Evolutionary conservation across 169 alveolate genomes (phyloP).

Genomic region (Plasmodium fragile): DNA sequence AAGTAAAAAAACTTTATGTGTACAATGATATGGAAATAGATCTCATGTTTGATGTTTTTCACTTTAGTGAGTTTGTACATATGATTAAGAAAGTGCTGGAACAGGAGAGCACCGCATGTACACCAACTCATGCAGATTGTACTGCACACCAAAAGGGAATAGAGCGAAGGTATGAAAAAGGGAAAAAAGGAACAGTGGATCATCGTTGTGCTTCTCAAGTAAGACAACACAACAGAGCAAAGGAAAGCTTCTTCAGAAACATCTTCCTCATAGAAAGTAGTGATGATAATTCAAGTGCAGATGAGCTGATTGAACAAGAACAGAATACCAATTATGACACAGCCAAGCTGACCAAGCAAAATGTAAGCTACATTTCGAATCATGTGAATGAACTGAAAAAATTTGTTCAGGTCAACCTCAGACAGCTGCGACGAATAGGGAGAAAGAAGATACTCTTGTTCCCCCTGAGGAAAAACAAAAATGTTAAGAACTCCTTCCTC

Average conservation of each 20-base stretch:
- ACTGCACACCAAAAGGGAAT: background rate
- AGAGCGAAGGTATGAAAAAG: background rate
- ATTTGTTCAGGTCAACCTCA: background rate
- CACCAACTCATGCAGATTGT: background rate
- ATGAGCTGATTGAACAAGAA: background rate
- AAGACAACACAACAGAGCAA: background rate
- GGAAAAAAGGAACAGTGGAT: background rate
- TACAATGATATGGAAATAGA: constrained; percentile 6
- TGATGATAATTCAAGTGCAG: constrained; percentile 1
- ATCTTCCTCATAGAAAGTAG: constrained; percentile 15
- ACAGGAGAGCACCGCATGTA: background rate
- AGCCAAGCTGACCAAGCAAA: constrained; percentile 4
- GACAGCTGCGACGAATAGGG: constrained; percentile 8
- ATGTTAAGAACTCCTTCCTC: constrained; percentile 23
- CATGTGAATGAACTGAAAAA: background rate
- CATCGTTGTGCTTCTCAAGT: background rate
- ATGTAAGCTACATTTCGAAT: background rate
- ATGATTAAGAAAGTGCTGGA: background rate
- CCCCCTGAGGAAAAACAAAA: constrained; percentile 48
- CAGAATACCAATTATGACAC: background rate
- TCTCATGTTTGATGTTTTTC: constrained; percentile 25
- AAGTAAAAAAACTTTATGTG: constrained; percentile 10
- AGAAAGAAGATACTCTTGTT: constrained; percentile 10
- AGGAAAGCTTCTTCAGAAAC: constrained; percentile 26
- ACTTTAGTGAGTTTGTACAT: constrained; percentile 16